Conservation (phyloP, 2,329 filamentous ascomycete species). For the Trichoderma asperellum region DNA sequence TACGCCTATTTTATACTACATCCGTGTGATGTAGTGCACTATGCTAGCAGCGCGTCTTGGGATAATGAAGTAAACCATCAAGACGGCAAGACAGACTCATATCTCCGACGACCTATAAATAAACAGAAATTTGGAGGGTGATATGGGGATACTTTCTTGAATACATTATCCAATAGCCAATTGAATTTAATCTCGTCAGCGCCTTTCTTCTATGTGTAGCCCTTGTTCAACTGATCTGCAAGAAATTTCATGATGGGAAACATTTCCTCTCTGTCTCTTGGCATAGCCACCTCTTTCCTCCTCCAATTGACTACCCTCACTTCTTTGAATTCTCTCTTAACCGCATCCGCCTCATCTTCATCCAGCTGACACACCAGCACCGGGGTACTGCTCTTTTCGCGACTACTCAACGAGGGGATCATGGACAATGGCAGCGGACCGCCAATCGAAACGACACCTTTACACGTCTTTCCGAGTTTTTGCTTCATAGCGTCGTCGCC, state of each 20-base stretch:
- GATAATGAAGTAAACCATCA: not conserved
- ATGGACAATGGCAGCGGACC: conserved; percentile 60
- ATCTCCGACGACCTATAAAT: not conserved
- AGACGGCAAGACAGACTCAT: not conserved
- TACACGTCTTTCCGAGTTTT: conserved; percentile 41
- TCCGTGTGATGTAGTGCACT: not conserved
- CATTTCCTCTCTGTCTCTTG: conserved; percentile 81
- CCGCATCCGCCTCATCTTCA: conserved; percentile 62
- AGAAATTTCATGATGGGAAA: conserved; percentile 87
- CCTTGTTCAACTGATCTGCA: conserved; percentile 60
- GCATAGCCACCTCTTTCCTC: conserved; percentile 77
- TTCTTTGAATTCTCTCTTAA: conserved; percentile 68
- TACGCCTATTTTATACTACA: not conserved
- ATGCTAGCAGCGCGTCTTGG: not conserved
- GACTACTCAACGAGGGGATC: conserved; percentile 49
- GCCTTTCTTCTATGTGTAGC: not conserved
- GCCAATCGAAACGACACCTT: conserved; percentile 67
- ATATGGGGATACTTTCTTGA: conserved; percentile 38
- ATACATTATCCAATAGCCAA: not conserved
- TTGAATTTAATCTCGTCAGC: not conserved
- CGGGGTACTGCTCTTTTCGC: conserved; percentile 64
- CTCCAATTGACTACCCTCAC: conserved; percentile 72
- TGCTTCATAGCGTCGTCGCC: conserved; percentile 2
- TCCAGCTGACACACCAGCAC: conserved; percentile 65
- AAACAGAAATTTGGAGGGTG: conserved; percentile 27